These are phyloP conservation scores for Penicillium pancosmium DNA, from an alignment of 495 filamentous ascomycete species.

Conservation along the genomic window DNA sequence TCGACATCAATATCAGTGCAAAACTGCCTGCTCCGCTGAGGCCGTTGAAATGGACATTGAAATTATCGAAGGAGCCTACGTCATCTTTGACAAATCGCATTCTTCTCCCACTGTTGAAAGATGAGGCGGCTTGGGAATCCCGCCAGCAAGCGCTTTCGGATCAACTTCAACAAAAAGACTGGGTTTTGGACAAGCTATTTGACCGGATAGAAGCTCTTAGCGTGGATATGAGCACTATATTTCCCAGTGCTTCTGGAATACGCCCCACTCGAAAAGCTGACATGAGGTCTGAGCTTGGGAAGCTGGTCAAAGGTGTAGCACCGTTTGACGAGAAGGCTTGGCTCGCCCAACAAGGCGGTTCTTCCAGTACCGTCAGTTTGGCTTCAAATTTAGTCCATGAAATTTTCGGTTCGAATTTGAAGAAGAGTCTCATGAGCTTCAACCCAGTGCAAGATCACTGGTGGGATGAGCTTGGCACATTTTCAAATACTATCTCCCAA, in stretches of 20 bases:
- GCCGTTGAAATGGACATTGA: slow-evolving; percentile 70
- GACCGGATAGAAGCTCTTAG: slow-evolving; percentile 77
- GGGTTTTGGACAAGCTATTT: slow-evolving; percentile 70
- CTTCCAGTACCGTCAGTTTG: slow-evolving; percentile 17
- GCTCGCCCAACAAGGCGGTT: slow-evolving; percentile 32
- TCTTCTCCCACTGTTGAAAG: slow-evolving; percentile 68
- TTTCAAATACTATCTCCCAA: slow-evolving; percentile 6
- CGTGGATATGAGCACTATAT: slow-evolving; percentile 67
- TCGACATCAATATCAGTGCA: slow-evolving; percentile 63
- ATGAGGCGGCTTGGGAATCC: slow-evolving; percentile 52
- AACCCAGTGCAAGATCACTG: slow-evolving; percentile 33
- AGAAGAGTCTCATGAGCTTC: slow-evolving; percentile 12
- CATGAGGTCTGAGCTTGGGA: slow-evolving; percentile 39
- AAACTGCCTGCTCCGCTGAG: slow-evolving; percentile 67
- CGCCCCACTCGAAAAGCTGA: slow-evolving; percentile 37
- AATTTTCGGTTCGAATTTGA: slow-evolving; percentile 15
- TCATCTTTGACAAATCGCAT: slow-evolving; percentile 60
- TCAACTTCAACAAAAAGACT: slow-evolving; percentile 75
- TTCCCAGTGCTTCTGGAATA: slow-evolving; percentile 62
- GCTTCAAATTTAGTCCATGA: slow-evolving; percentile 34
- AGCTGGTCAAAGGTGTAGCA: slow-evolving; percentile 48
- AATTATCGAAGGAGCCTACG: slow-evolving; percentile 57
- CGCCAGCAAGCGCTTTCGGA: slow-evolving; percentile 59
- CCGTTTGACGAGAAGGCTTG: slow-evolving; percentile 49
- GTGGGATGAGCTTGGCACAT: slow-evolving; percentile 40